Evolutionary conservation across 2,329 filamentous ascomycete species (phyloP).

Genomic region (Xylaria sp.): DNA sequence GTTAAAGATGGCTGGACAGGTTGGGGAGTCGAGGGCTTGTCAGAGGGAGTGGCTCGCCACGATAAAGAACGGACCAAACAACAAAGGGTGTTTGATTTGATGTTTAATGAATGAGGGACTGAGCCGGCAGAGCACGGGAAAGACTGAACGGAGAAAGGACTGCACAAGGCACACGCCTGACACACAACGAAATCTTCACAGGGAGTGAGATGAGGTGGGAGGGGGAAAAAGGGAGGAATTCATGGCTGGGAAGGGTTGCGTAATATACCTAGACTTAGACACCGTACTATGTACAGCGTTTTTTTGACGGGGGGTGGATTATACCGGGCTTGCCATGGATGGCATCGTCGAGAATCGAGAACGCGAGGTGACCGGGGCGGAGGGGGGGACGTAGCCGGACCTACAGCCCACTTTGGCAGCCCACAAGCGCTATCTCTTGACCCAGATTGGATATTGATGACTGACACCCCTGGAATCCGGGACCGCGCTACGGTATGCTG

Average conservation of each 20-base stretch:
- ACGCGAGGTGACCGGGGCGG: conserved; percentile 8
- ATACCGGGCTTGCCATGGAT: background rate
- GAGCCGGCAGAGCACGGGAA: conserved; percentile 45
- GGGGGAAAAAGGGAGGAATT: conserved; percentile 5
- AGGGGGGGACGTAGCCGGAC: conserved; percentile 18
- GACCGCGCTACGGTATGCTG: conserved; percentile 7
- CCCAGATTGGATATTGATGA: conserved; percentile 10
- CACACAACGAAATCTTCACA: conserved; percentile 37
- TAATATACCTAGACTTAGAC: conserved; percentile 31
- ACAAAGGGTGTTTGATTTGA: conserved; percentile 44
- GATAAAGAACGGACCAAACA: conserved; percentile 46
- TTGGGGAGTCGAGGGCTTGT: conserved; percentile 32
- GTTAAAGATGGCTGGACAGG: conserved; percentile 22
- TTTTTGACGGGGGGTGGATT: background rate
- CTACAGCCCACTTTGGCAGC: conserved; percentile 27
- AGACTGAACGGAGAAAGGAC: conserved; percentile 41
- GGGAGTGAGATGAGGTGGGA: conserved; percentile 29
- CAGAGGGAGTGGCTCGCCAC: conserved; percentile 36
- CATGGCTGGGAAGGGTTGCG: conserved; percentile 21
- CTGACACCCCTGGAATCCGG: conserved; percentile 20
- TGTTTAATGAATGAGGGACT: conserved; percentile 43
- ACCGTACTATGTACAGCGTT: background rate
- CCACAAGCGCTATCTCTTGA: conserved; percentile 4
- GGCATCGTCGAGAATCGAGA: conserved; percentile 21
- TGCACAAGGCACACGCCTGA: conserved; percentile 32